Evolutionary conservation across 768 basidiomycete species (phyloP), one percentile per base, ranked within the genome.

Genomic region (Macrolepiota albuminosa): DNA sequence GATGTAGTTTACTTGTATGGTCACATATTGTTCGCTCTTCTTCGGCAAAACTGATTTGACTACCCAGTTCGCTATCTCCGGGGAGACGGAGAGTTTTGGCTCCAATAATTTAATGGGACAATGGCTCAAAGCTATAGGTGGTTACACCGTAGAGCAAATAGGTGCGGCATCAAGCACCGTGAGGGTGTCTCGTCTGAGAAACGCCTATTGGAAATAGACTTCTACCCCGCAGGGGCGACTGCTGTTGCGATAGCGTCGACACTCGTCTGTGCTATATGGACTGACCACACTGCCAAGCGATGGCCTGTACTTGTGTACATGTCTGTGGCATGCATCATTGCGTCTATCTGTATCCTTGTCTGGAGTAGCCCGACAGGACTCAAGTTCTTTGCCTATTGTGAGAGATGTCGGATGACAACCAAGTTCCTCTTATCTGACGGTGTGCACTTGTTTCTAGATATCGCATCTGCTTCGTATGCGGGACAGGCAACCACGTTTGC

Each of bases 401-500:
- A 60, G 79, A 76, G 9, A 10, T 61, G 54, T n/a, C 26, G 31
- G 33, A n/a, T 13, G 21, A 6, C 57, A 53, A 21, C 13, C 7
- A 34, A 39, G 11, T 9, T 42, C 9, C 54, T 43, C 29, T 29
- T 31, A 56, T 58, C 36, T 49, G 45, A 60, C 63, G 13, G 8
- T 46, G 31, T 9, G 37, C 3, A 4, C 16, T 47, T 10, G 5
- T 43, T 46, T 46, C 5, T 56, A 85, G 81, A 84, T 68, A 66
- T 84, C 10, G 80, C 83, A 6, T 87, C 88, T 2, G 85, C 87
- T 16, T 83, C 86, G 6, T 91, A 86, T 66, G 80, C 87, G 0
- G 88, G 89, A 10, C 90, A 91, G 68, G 90, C 88, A 6, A 84
- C 83, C 18, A 91, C 88, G 29, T 90, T 91, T 66, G 85, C 86